phyloP scores from a whole-genome alignment of 345 rosid genomes.

The Heritiera fomes region DNA sequence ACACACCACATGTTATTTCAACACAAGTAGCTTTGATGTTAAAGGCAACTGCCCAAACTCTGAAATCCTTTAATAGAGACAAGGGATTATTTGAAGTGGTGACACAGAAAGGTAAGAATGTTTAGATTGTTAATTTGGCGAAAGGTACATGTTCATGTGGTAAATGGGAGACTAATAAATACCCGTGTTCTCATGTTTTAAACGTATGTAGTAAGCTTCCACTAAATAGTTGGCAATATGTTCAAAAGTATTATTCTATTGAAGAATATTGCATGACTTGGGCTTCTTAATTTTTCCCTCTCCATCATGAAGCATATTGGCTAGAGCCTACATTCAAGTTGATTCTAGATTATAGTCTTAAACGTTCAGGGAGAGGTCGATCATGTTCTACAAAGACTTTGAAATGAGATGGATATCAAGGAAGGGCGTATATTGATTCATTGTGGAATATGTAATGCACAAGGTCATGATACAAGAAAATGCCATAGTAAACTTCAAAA shows the following conservation, averaged over 20 bases:
- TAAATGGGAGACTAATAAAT: slow-evolving; percentile 4
- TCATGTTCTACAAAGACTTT: not conserved
- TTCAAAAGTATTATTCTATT: slow-evolving; percentile 8
- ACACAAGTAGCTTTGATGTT: not conserved
- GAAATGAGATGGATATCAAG: no score
- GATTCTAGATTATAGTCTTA: not conserved
- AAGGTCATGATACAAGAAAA: no score
- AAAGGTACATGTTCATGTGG: not conserved
- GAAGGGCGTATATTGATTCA: no score
- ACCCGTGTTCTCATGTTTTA: slow-evolving; percentile 5
- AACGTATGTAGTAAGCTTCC: not conserved
- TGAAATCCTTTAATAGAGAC: not conserved
- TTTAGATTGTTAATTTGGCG: not conserved
- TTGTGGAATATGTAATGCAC: no score
- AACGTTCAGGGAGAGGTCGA: not conserved
- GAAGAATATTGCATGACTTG: not conserved
- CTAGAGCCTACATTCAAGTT: not conserved
- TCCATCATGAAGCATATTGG: slow-evolving; percentile 14
- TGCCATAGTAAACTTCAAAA: no score
- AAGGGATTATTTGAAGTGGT: slow-evolving; percentile 1
- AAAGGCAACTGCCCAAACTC: not conserved
- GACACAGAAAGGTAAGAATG: not conserved
- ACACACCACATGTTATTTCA: not conserved
- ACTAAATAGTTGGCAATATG: not conserved
- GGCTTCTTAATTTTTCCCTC: not conserved